phyloP scores from a whole-genome alignment of 257 asterid genomes.

The Lycium barbarum region DNA sequence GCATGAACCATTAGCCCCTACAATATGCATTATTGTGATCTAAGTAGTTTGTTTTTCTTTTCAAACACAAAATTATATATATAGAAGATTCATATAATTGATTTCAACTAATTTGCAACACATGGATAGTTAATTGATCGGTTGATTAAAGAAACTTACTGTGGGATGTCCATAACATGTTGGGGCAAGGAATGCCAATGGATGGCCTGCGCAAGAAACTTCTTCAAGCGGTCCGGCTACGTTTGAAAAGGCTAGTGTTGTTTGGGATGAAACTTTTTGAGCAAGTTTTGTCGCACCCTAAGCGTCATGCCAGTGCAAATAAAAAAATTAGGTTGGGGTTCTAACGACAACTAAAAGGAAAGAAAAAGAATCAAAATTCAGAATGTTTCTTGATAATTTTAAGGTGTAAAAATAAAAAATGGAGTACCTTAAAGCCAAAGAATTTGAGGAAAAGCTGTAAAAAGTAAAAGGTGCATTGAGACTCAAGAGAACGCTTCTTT shows the following conservation, averaged over 20 bases:
- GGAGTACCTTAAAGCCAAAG: constrained; percentile 14
- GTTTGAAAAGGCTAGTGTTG: constrained; percentile 15
- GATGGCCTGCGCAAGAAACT: background rate
- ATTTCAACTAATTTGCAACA: background rate
- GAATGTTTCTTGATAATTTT: background rate
- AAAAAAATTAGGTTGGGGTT: background rate
- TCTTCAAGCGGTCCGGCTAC: constrained; percentile 26
- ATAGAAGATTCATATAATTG: background rate
- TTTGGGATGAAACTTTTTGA: constrained; percentile 1
- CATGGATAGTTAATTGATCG: background rate
- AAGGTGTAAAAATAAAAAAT: background rate
- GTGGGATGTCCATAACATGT: constrained; percentile 23
- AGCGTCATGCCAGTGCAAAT: background rate
- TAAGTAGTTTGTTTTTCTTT: background rate
- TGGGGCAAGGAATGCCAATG: constrained; percentile 22
- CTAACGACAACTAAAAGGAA: background rate
- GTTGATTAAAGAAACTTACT: background rate
- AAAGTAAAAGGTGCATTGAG: background rate
- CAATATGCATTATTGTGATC: background rate
- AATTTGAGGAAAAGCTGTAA: background rate
- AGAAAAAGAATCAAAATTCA: background rate
- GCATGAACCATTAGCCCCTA: constrained; percentile 22
- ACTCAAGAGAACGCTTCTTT: background rate
- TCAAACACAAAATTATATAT: background rate
- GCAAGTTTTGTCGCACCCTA: constrained; percentile 19